Conservation (phyloP, 1,139 yeast species). For the Magnusiomyces ingens region DNA sequence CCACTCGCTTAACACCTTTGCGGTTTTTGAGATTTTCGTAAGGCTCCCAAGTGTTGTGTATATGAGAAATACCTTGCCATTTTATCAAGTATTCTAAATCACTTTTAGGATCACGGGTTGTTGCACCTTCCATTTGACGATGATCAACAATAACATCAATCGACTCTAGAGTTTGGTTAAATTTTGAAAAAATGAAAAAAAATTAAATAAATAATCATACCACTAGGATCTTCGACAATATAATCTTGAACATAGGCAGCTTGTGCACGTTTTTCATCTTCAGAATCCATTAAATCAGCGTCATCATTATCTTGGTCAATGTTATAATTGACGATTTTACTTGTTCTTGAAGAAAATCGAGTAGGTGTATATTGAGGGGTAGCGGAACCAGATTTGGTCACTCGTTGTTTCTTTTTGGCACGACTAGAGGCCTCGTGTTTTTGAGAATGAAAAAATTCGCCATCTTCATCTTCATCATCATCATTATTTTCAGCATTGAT, state of each 20-base stretch:
- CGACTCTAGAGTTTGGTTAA: conserved; percentile 28
- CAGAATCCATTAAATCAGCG: conserved; percentile 36
- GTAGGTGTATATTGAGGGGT: conserved; percentile 25
- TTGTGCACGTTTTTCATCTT: conserved; percentile 32
- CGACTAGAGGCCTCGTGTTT: conserved; percentile 18
- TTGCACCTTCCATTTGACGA: conserved; percentile 24
- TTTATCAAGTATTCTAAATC: conserved; percentile 47
- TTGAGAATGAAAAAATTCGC: conserved; percentile 22
- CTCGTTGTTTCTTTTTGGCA: conserved; percentile 9
- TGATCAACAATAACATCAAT: conserved; percentile 33
- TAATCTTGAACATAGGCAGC: conserved; percentile 37
- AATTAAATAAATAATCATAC: conserved; percentile 24
- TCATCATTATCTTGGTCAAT: conserved; percentile 68
- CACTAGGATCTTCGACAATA: conserved; percentile 26
- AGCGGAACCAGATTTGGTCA: conserved; percentile 11
- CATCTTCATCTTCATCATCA: conserved; percentile 34
- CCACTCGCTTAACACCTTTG: conserved; percentile 80
- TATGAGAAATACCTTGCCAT: conserved; percentile 84
- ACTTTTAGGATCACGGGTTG: conserved; percentile 28
- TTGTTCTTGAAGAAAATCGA: conserved; percentile 74
- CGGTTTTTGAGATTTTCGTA: conserved; percentile 48
- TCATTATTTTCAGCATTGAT: conserved; percentile 18
- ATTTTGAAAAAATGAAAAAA: conserved; percentile 3
- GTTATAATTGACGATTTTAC: conserved; percentile 63
- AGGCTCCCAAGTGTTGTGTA: conserved; percentile 92